Base-by-base conservation (phyloP, 805 yeast genomes). In the Yarrowia sp. region DNA sequence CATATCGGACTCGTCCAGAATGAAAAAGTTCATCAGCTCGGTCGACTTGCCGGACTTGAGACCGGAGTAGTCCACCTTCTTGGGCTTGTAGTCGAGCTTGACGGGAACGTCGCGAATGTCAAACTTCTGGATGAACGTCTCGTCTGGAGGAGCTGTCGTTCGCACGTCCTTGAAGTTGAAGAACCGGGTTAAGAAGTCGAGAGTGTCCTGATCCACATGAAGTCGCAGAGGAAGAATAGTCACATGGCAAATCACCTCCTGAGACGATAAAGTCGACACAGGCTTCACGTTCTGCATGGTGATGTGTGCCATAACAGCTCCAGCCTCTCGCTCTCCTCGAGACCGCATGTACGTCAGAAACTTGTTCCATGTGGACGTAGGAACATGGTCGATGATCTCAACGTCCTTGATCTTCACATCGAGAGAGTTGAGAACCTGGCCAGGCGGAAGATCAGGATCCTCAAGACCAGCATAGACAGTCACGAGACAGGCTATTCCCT, bases 171-270 rank as follows among this genome's bases (percentile, higher is more conserved):
- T 86, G 71, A 94, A 94, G 64, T 85, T 91, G 32, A 87, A 83
- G 73, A 90, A 94, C 35, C 97, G 77, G 0, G 84, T 82, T 31
- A 91, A 67, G 66, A 93, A 92, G 62, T 91, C 97, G 18, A 91
- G 76, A 0, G 97, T 89, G 69, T 93, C 98, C 71, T 94, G 99
- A 72, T 94, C 98, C 44, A 94, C 84, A 70, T 90, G 90, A 14
- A 94, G 72, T 58, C 97, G 77, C 44, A 94, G 69, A 0, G 99
- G 99, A 18, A 88, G 75, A 0, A 90, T 73, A 24, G 78, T 70
- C 0, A 85, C 76, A 24, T 78, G 74, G 47, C 90, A 64, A 1
- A 82, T 74, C 19, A 85, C 70, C 68, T 92, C 98, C 0, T 88
- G 78, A 1, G 89, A 86, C n/a, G 85, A 85, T 32, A 90, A 68